Evolutionary conservation across 2,329 filamentous ascomycete genomes (phyloP), one percentile per base, ranked within the genome.

Genomic region (Tolypocladium ophioglossoides): DNA sequence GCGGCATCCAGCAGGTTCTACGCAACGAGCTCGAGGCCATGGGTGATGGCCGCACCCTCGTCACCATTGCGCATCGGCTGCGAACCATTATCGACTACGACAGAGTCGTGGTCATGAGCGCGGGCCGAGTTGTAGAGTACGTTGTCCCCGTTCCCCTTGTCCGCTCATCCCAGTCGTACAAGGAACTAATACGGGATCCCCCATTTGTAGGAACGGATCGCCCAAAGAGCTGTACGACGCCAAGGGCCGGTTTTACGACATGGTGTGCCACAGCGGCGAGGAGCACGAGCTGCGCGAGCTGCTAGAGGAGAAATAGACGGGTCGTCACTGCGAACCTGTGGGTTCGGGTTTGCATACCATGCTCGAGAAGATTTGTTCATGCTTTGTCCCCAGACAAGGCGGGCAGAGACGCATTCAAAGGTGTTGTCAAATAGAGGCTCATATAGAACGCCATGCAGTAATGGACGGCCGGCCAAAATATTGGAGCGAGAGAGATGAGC

Each of bases 71-170:
- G 8, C 80, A 83, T 64, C 73, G 79, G 5, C 65, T 83, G 50
- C 70, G 76, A 44, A 83, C 80, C 0, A 81, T 84, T 52, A 76
- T 81, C 54, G 79, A 83, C 63, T 83, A 81, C 57, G 79, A 84
- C 60, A 72, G 71, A 34, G 73, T 84, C 1, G 72, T 83, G 3
- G 79, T 84, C 18, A 76, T 84, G 76, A 74, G 73, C 9, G 74
- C 71, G 0, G 80, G 80, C 0, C 68, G 68, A 34, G 77, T 83
- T 8, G 59, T 79, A 11, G 79, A 83, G 75, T 77, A 70, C 64
- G 71, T 63, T 38, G 4, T 12, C 16, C 27, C 44, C 8, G 2
- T 20, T 10, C 27, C 27, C 8, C 6, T 48, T 11, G 5, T 2
- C 44, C 18, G 18, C 14, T 10, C 41, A 27, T 4, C 9, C 27